Evolutionary conservation across 768 basidiomycete genomes (phyloP).

Genomic region (Postia placenta): DNA sequence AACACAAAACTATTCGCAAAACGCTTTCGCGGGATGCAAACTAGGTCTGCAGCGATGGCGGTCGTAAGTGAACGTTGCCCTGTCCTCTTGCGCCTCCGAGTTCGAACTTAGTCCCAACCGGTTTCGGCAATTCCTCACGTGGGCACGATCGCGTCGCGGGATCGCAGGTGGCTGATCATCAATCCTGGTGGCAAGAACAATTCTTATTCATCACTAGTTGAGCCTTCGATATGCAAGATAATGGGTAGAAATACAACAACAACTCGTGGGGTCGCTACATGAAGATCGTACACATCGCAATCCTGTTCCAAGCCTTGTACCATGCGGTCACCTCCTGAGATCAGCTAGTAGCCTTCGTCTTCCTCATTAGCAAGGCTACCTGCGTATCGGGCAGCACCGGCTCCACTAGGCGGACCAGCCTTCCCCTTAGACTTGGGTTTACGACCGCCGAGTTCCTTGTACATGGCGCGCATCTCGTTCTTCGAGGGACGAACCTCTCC

Average conservation of each 20-base stretch:
- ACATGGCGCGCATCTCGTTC: slow-evolving; percentile 83
- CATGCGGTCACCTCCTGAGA: too few species aligned
- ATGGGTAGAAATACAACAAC: background rate
- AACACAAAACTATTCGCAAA: too few species aligned
- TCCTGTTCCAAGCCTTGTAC: too few species aligned
- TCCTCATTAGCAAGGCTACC: slow-evolving; percentile 60
- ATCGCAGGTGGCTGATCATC: background rate
- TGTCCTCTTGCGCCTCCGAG: background rate
- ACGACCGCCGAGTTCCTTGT: slow-evolving; percentile 84
- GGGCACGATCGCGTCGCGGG: background rate
- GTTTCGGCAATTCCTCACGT: background rate
- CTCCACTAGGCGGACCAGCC: slow-evolving; percentile 41
- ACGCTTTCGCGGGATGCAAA: too few species aligned
- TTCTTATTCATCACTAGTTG: too few species aligned
- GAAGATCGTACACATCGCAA: too few species aligned
- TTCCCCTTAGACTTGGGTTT: slow-evolving; percentile 74
- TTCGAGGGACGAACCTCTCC: slow-evolving; percentile 56
- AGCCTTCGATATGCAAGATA: too few species aligned
- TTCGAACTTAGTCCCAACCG: background rate
- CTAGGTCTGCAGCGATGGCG: background rate
- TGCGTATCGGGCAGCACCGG: slow-evolving; percentile 61
- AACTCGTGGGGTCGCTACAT: too few species aligned
- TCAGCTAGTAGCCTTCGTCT: background rate
- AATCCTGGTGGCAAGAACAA: too few species aligned
- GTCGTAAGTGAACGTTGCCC: background rate